Base-by-base conservation (phyloP, 2,329 filamentous ascomycete genomes). In the Fusarium sp. region DNA sequence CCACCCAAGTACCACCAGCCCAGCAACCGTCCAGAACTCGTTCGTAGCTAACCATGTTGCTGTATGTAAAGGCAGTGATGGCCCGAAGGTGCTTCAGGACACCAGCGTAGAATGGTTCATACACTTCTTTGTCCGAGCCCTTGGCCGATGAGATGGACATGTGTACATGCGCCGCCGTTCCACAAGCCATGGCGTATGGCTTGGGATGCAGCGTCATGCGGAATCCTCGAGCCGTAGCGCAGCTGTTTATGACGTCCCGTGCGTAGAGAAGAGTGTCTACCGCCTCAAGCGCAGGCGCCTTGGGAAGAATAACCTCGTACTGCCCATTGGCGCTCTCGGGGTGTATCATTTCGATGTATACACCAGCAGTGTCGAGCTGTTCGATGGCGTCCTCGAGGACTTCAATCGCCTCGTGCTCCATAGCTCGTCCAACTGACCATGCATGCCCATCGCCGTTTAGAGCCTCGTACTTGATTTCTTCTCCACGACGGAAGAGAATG, bases 1-100 rank as follows among this genome's bases (percentile, higher is more conserved):
- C 85, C 0, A 95, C 89, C 91, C 92, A 95, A 9, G 91, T 89
- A 0, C 93, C 93, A n/a, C 93, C 93, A 0, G 93, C 89, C 94
- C 93, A 96, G 67, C 85, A 85, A n/a, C 93, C 89, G 62, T 94
- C 91, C 2, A 84, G 82, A 13, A 93, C 86, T 6, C 94, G 89
- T 38, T 89, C 88, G 80, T 96, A 96, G 80, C 91, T 94, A 1
- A 86, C 86, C 2, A 89, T 85, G 72, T 90, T 89, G 38, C 91
- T 88, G 76, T 94, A 89, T 0, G 90, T 91, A 66, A 96, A 92
- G 0, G 94, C 93, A 13, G 88, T 83, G n/a, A 96, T 83, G 3
- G 90, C 88, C 0, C 87, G 87, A 2, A 95, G 85, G 77, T 94
- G 91, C 13, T 85, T 81, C 8, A 96, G 84, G 0, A 97, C 85